A percentile compares a stretch with the other conserved stretches of the same genome.
phyloP scores from a whole-genome alignment of 2,329 filamentous ascomycete genomes.

The Fusarium sp. region DNA sequence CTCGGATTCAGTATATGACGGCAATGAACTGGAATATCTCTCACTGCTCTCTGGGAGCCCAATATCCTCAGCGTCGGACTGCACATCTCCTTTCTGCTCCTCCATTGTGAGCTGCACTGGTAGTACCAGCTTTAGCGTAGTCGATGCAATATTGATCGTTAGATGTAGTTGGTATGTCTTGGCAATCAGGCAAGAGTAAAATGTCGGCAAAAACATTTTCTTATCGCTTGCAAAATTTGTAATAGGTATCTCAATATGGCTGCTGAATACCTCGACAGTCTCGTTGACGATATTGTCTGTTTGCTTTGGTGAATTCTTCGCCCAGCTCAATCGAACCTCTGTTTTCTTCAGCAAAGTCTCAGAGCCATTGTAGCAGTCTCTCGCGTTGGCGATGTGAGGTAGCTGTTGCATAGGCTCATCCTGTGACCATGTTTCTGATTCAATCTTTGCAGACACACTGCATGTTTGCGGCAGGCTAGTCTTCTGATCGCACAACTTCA shows the following conservation, averaged over 20 bases:
- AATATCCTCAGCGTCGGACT: neutral
- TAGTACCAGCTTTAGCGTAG: constrained; percentile 1
- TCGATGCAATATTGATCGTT: neutral
- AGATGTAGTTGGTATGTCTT: constrained; percentile 19
- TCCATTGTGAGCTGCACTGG: constrained; percentile 8
- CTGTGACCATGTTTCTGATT: constrained; percentile 18
- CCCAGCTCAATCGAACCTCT: neutral
- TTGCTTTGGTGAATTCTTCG: neutral
- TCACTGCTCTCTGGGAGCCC: neutral
- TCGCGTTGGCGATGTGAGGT: constrained; percentile 1
- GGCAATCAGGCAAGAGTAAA: constrained; percentile 17
- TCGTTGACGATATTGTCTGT: neutral
- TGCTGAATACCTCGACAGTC: neutral
- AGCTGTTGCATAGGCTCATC: constrained; percentile 21
- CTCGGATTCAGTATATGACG: constrained; percentile 14
- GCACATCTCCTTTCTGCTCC: neutral
- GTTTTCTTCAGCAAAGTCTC: neutral
- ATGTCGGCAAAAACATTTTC: constrained; percentile 16
- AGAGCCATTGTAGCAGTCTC: neutral
- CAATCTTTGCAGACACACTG: constrained; percentile 13
- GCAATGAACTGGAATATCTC: constrained; percentile 1
- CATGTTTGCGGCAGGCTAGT: neutral
- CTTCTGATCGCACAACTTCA: neutral
- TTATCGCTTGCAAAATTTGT: constrained; percentile 3
- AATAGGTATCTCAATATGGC: constrained; percentile 4